Percentiles rank a stretch among this genome's conserved stretches.
These are phyloP conservation scores for Discostella stelligera DNA, from an alignment of 352 stramenopile species.

Conservation along the genomic window DNA sequence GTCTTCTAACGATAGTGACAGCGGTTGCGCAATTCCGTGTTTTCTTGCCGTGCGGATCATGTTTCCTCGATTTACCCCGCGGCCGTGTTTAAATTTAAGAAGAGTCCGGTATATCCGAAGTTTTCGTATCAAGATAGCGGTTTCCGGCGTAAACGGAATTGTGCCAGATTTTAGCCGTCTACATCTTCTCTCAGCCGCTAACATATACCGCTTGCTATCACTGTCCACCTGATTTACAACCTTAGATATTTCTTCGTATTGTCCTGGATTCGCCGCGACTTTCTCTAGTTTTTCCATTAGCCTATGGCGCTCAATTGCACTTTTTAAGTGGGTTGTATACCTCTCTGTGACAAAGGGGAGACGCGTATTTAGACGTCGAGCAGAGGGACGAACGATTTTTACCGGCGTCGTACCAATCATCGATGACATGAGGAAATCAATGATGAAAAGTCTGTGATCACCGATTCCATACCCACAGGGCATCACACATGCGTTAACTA, in stretches of 20 bases:
- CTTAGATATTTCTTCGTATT: not conserved
- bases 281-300: not conserved
- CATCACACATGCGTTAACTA: conserved; percentile 22
- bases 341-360: not conserved
- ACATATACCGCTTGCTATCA: conserved; percentile 22
- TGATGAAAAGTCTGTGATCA: conserved; percentile 2
- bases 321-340: not conserved
- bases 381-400: not conserved
- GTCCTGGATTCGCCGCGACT: too few relatives aligned
- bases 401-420: not conserved
- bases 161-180: conserved; percentile 16
- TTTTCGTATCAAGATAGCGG: conserved; percentile 1
- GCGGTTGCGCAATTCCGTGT: too few relatives aligned
- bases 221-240: conserved; percentile 8
- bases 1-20: too few relatives aligned
- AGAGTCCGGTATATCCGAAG: conserved; percentile 6
- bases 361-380: conserved; percentile 7
- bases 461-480: conserved; percentile 17
- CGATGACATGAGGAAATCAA: conserved; percentile 6
- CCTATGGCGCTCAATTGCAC: not conserved
- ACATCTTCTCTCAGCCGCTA: conserved; percentile 29
- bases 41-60: too few relatives aligned
- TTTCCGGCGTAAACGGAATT: not conserved
- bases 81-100: not conserved
- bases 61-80: conserved; percentile 1